Percentiles rank a stretch among this genome's conserved stretches.
Conservation (phyloP, 2,329 filamentous ascomycete species). For the Emergomyces orientalis region DNA sequence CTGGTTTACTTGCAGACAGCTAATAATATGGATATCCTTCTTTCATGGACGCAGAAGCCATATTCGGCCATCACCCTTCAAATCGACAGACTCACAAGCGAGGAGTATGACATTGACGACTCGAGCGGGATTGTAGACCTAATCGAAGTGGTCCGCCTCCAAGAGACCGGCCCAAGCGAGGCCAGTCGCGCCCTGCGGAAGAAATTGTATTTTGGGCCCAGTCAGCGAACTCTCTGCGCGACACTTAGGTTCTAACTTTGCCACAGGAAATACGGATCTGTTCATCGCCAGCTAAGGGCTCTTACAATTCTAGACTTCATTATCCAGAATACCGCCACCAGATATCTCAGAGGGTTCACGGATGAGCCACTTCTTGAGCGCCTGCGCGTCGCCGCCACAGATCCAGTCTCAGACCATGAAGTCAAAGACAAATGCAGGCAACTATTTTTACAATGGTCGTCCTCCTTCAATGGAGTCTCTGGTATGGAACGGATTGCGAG, state of each 20-base stretch:
- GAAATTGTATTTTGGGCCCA: slow-evolving; percentile 59
- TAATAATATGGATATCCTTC: slow-evolving; percentile 1
- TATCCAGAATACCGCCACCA: slow-evolving; percentile 83
- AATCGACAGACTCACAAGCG: slow-evolving; percentile 81
- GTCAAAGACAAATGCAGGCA: slow-evolving; percentile 84
- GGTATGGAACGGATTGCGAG: slow-evolving; percentile 72
- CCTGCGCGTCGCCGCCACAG: slow-evolving; percentile 75
- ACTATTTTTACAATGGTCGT: slow-evolving; percentile 78
- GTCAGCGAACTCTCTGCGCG: background rate
- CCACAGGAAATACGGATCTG: slow-evolving; percentile 78
- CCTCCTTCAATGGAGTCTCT: slow-evolving; percentile 67
- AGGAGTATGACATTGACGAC: slow-evolving; percentile 84
- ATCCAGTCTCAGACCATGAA: slow-evolving; percentile 70
- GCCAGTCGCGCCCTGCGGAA: slow-evolving; percentile 87
- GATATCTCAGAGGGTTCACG: slow-evolving; percentile 77
- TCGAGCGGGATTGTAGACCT: slow-evolving; percentile 85
- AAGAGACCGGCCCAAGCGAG: slow-evolving; percentile 76
- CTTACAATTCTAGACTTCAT: slow-evolving; percentile 83
- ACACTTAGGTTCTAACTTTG: slow-evolving; percentile 11
- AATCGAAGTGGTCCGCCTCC: slow-evolving; percentile 86
- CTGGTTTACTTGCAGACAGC: slow-evolving; percentile 8
- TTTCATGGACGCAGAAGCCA: slow-evolving; percentile 55
- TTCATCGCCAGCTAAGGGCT: slow-evolving; percentile 85
- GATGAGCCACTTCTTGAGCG: slow-evolving; percentile 90
- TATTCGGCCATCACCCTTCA: slow-evolving; percentile 91